Conservation (phyloP, 1,139 yeast species). For the Insectozyma bohioensis region DNA sequence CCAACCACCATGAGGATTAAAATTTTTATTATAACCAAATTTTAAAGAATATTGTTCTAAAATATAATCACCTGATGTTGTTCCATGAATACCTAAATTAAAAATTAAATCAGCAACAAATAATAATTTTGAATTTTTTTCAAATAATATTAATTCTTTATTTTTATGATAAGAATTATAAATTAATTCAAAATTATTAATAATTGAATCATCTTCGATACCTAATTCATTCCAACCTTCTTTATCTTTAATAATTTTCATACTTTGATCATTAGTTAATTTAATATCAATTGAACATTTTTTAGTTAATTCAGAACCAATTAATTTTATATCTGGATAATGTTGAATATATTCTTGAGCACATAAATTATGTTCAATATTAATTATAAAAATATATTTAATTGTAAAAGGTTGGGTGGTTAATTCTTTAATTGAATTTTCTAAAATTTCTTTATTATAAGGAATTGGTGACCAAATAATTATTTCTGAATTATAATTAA, state of each 20-base stretch:
- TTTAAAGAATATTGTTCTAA: constrained; percentile 35
- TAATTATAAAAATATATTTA: too few species aligned
- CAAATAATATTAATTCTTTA: constrained; percentile 48
- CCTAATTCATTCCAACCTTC: constrained; percentile 44
- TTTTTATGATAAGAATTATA: constrained; percentile 49
- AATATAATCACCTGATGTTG: constrained; percentile 14
- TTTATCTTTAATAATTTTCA: constrained; percentile 53
- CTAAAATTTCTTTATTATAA: too few species aligned
- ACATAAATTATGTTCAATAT: too few species aligned
- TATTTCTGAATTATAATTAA: too few species aligned
- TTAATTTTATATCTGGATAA: constrained; percentile 8
- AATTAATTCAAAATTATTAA: constrained; percentile 43
- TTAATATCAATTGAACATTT: constrained; percentile 17
- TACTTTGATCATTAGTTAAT: constrained; percentile 49
- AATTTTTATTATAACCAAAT: constrained; percentile 26
- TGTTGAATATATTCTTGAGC: constrained; percentile 12
- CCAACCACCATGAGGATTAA: constrained; percentile 29
- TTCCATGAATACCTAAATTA: constrained; percentile 27
- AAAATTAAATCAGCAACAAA: constrained; percentile 51
- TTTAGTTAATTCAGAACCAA: constrained; percentile 10
- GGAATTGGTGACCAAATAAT: too few species aligned
- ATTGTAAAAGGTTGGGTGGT: too few species aligned
- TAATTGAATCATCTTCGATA: constrained; percentile 17
- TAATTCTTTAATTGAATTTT: too few species aligned
- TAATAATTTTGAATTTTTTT: constrained; percentile 37